These are phyloP conservation scores for Darksidea phi DNA, from an alignment of 495 filamentous ascomycete genomes.

Conservation along the genomic window DNA sequence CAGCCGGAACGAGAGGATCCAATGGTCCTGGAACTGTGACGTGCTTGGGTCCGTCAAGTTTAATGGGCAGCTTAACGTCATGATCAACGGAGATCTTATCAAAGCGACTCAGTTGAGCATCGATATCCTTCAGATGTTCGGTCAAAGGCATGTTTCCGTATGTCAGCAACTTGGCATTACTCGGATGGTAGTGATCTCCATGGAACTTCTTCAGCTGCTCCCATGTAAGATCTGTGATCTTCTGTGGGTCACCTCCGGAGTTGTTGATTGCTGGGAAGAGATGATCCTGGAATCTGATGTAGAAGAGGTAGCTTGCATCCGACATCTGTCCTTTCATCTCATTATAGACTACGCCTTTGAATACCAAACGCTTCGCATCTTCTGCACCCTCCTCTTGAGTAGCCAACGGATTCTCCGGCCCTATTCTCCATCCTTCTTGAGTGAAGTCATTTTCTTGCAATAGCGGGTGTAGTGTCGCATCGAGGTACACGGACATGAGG, in stretches of 20 bases:
- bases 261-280: conserved; percentile 92
- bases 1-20: conserved; percentile 81
- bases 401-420: conserved; percentile 78
- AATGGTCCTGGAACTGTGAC: conserved; percentile 76
- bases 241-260: conserved; percentile 91
- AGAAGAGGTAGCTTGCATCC: conserved; percentile 92
- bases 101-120: conserved; percentile 68
- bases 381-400: conserved; percentile 47
- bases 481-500: conserved; percentile 92
- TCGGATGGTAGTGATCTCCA: conserved; percentile 89
- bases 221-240: conserved; percentile 92
- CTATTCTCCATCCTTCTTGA: conserved; percentile 95
- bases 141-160: conserved; percentile 89
- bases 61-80: conserved; percentile 72
- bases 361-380: conserved; percentile 66
- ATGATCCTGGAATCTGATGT: conserved; percentile 89
- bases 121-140: conserved; percentile 75
- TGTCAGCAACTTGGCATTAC: conserved; percentile 90
- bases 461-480: conserved; percentile 86
- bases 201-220: conserved; percentile 83
- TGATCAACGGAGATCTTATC: conserved; percentile 64
- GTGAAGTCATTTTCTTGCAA: conserved; percentile 87
- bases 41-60: conserved; percentile 64
- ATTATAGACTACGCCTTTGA: conserved; percentile 99
- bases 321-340: conserved; percentile 99